phyloP scores from a whole-genome alignment of 768 basidiomycete genomes.

The Filobasidium floriforme region DNA sequence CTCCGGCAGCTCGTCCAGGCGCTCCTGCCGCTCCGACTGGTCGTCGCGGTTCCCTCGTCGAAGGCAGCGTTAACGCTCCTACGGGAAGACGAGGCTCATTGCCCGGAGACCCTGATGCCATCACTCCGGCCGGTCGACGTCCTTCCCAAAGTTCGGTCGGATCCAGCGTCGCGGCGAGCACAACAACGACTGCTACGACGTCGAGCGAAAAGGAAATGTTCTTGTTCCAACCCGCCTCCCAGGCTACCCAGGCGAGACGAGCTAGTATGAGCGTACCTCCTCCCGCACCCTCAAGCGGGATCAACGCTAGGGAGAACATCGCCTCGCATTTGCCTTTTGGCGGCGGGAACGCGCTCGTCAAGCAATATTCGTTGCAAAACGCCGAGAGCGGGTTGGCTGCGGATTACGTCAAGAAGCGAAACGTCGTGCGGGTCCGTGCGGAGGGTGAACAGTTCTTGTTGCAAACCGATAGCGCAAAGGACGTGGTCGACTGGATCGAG shows the following conservation, averaged over 20 bases:
- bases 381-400: conserved; percentile 92
- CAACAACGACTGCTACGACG: conserved; percentile 1
- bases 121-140: conserved; percentile 19
- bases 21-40: not conserved
- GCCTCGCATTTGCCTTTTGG: conserved; percentile 38
- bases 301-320: conserved; percentile 14
- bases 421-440: conserved; percentile 82
- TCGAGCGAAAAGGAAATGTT: conserved; percentile 23
- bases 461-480: conserved; percentile 72
- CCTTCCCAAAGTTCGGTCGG: conserved; percentile 13
- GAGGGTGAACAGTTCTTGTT: conserved; percentile 96
- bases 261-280: conserved; percentile 12
- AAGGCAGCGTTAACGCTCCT: not conserved
- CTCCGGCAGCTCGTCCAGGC: not conserved
- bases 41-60: conserved; percentile 22
- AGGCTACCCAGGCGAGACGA: conserved; percentile 12
- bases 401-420: conserved; percentile 86
- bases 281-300: conserved; percentile 10
- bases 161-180: conserved; percentile 5
- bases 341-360: conserved; percentile 50
- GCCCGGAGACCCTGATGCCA: conserved; percentile 1
- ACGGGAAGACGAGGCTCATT: conserved; percentile 9
- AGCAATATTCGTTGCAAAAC: conserved; percentile 71
- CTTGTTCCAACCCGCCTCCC: conserved; percentile 22
- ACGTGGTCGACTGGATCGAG: conserved; percentile 95